Percentiles rank a stretch among this genome's conserved stretches.
phyloP scores from a whole-genome alignment of 352 stramenopile species.

The Phytopythium sindhum region DNA sequence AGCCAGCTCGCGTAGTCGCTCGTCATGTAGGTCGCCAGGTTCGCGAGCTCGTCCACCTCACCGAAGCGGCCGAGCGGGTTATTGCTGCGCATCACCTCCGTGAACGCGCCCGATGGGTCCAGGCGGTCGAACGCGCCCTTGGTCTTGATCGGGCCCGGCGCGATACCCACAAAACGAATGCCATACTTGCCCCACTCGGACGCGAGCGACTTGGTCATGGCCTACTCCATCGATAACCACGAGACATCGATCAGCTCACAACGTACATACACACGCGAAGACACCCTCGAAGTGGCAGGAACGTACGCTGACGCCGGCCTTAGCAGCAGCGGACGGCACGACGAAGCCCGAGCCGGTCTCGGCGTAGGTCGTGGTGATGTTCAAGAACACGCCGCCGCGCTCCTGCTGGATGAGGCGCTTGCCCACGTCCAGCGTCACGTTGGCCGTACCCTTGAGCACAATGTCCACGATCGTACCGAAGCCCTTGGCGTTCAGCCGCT shows the following conservation, averaged over 20 bases:
- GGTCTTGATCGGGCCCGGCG: slow-evolving; percentile 94
- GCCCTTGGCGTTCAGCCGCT: slow-evolving; percentile 90
- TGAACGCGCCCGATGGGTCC: slow-evolving; percentile 66
- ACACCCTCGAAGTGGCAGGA: slow-evolving; percentile 14
- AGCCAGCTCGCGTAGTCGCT: slow-evolving; percentile 83
- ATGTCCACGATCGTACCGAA: slow-evolving; percentile 98
- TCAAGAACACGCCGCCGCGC: slow-evolving; percentile 89
- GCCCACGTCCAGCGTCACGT: slow-evolving; percentile 77
- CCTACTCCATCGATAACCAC: slow-evolving; percentile 40
- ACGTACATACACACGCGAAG: slow-evolving; percentile 2
- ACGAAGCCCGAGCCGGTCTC: slow-evolving; percentile 94
- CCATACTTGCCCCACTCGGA: slow-evolving; percentile 95
- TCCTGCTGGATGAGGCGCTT: slow-evolving; percentile 80
- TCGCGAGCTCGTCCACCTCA: slow-evolving; percentile 75
- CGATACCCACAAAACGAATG: slow-evolving; percentile 95
- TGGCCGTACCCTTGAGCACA: slow-evolving; percentile 85
- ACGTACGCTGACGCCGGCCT: slow-evolving; percentile 89
- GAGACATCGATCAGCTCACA: slow-evolving; percentile 1
- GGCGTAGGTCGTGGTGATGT: slow-evolving; percentile 96
- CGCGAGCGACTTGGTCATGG: slow-evolving; percentile 93
- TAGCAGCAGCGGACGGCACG: slow-evolving; percentile 93
- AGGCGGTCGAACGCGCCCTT: slow-evolving; percentile 80
- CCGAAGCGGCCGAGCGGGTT: slow-evolving; percentile 75
- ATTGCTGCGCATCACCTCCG: slow-evolving; percentile 59
- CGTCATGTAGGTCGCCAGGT: slow-evolving; percentile 71